Conservation (phyloP, 78 protist genomes). For the Monosiga brevicollis region DNA sequence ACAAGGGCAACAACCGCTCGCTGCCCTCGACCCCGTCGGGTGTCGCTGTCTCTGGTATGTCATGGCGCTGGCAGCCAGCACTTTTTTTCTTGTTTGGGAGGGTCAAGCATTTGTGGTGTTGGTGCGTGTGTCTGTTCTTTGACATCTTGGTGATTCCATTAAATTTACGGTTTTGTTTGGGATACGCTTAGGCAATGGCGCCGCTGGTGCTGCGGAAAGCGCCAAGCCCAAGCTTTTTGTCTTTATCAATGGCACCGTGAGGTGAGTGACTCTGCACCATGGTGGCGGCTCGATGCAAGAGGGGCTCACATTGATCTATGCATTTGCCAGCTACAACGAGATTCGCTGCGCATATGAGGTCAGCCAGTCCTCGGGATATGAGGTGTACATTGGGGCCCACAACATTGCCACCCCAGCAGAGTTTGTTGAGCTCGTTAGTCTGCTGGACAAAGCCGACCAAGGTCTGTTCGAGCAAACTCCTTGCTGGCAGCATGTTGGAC, state of each 20-base stretch:
- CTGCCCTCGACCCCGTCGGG: neutral
- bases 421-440: neutral
- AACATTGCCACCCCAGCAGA: neutral
- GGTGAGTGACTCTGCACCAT: neutral
- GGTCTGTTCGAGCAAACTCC: too few species aligned
- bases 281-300: too few species aligned
- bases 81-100: too few species aligned
- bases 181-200: neutral
- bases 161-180: neutral
- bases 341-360: neutral
- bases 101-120: too few species aligned
- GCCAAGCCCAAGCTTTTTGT: neutral
- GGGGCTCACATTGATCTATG: too few species aligned
- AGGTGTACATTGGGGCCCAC: neutral
- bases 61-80: too few species aligned
- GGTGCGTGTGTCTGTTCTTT: too few species aligned
- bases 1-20: neutral
- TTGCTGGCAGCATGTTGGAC: too few species aligned
- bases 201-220: neutral
- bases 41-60: too few species aligned
- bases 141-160: too few species aligned
- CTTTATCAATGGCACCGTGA: neutral
- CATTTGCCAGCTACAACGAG: neutral
- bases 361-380: neutral
- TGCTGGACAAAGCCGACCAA: neutral